These are phyloP conservation scores for Onygena corvina DNA, from an alignment of 2,329 filamentous ascomycete genomes.

Conservation along the genomic window DNA sequence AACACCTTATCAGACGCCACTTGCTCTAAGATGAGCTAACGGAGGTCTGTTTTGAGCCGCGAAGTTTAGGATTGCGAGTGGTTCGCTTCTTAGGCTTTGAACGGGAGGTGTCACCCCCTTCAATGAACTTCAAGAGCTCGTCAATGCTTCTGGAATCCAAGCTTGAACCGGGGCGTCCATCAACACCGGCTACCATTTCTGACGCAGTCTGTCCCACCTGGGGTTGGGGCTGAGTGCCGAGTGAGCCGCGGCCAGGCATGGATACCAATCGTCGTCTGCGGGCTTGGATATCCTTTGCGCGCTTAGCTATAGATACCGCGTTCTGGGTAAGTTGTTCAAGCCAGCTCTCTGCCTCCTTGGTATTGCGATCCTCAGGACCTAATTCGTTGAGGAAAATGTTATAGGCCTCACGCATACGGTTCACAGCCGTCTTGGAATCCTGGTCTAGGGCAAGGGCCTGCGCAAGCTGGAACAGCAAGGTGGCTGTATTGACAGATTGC, in stretches of 20 bases:
- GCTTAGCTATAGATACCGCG: constrained; percentile 86
- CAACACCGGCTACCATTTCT: constrained; percentile 32
- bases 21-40: constrained; percentile 19
- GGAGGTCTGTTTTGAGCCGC: constrained; percentile 31
- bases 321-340: constrained; percentile 92
- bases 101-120: constrained; percentile 47
- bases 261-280: constrained; percentile 60
- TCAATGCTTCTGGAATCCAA: constrained; percentile 78
- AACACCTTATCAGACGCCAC: background rate
- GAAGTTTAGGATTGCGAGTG: constrained; percentile 34
- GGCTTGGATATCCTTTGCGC: constrained; percentile 73
- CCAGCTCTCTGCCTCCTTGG: constrained; percentile 95
- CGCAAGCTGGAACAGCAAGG: constrained; percentile 89
- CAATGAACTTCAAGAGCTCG: constrained; percentile 87
- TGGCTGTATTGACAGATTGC: constrained; percentile 83
- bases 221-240: constrained; percentile 50
- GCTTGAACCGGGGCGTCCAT: constrained; percentile 28
- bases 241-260: constrained; percentile 49
- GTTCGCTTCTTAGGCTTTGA: constrained; percentile 37
- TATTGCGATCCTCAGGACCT: constrained; percentile 86
- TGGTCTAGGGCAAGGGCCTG: constrained; percentile 93
- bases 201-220: constrained; percentile 49
- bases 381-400: constrained; percentile 86
- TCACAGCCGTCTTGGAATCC: constrained; percentile 81
- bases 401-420: constrained; percentile 90